phyloP scores from a whole-genome alignment of 805 yeast genomes.

The Schwanniomyces pseudopolymorphus region DNA sequence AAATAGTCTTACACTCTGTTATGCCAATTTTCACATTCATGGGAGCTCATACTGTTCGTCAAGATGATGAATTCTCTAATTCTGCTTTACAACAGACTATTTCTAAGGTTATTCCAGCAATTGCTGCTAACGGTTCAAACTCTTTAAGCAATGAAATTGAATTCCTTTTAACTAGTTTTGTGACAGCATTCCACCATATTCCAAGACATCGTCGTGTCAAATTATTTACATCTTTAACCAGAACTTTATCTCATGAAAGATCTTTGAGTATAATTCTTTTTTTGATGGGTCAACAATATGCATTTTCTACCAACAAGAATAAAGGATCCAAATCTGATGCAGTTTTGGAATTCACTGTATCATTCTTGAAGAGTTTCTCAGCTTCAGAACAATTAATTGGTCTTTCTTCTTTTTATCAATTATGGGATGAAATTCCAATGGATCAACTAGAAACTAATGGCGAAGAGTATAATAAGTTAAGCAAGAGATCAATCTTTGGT shows the following conservation, averaged over 20 bases:
- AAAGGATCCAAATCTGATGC: slow-evolving; percentile 66
- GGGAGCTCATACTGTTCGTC: slow-evolving; percentile 97
- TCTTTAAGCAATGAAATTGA: slow-evolving; percentile 65
- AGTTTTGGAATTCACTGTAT: slow-evolving; percentile 66
- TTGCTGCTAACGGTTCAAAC: slow-evolving; percentile 46
- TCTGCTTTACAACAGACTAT: slow-evolving; percentile 92
- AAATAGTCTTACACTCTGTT: slow-evolving; percentile 87
- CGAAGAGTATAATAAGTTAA: slow-evolving; percentile 36
- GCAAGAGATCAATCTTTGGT: slow-evolving; percentile 61
- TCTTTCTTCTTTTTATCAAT: slow-evolving; percentile 46
- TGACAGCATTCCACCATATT: slow-evolving; percentile 92
- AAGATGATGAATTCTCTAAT: slow-evolving; percentile 93
- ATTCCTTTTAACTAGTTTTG: slow-evolving; percentile 81
- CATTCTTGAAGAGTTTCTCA: slow-evolving; percentile 67
- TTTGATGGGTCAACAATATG: slow-evolving; percentile 77
- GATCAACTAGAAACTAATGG: slow-evolving; percentile 39
- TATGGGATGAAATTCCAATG: slow-evolving; percentile 52
- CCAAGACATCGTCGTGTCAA: slow-evolving; percentile 95
- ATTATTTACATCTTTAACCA: slow-evolving; percentile 73
- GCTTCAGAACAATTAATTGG: slow-evolving; percentile 67
- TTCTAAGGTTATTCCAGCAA: slow-evolving; percentile 85
- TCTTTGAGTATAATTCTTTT: slow-evolving; percentile 74
- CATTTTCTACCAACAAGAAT: slow-evolving; percentile 43
- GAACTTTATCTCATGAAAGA: slow-evolving; percentile 65
- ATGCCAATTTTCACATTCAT: slow-evolving; percentile 99